Conservation (phyloP, 176 grass and related monocot genomes). For the Hordeum marinum region DNA sequence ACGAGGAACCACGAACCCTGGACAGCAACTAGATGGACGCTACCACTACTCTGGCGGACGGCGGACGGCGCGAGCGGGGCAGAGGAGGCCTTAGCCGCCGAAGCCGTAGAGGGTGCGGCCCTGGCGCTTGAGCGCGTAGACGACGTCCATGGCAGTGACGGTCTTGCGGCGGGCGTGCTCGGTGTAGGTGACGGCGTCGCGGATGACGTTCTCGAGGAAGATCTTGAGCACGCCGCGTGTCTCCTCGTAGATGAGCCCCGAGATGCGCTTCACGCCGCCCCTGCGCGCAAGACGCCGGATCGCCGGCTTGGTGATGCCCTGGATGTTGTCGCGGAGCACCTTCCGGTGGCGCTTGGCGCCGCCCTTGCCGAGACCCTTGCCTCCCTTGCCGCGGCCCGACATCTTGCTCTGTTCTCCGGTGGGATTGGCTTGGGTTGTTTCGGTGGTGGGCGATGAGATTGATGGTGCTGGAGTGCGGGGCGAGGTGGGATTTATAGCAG, state of each 20-base stretch:
- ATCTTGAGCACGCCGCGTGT: conserved; percentile 97
- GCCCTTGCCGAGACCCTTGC: conserved; percentile 84
- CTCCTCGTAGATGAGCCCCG: conserved; percentile 93
- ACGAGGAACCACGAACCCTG: neutral
- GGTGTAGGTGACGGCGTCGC: conserved; percentile 93
- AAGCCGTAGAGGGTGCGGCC: conserved; percentile 89
- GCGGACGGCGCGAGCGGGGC: too few relatives aligned
- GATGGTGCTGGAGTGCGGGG: neutral
- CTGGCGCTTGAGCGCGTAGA: conserved; percentile 94
- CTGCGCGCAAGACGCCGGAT: conserved; percentile 67
- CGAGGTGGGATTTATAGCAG: conserved; percentile 28
- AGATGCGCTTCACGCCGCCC: conserved; percentile 95
- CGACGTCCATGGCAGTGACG: conserved; percentile 93
- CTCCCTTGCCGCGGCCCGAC: conserved; percentile 89
- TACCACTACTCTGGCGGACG: neutral
- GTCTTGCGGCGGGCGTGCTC: conserved; percentile 93
- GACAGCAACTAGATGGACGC: neutral
- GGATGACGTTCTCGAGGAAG: conserved; percentile 97
- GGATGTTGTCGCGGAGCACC: conserved; percentile 93
- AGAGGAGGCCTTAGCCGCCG: conserved; percentile 40
- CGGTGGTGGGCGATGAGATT: neutral
- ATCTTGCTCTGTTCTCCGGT: conserved; percentile 7
- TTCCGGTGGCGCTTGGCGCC: conserved; percentile 85
- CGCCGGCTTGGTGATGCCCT: conserved; percentile 95
- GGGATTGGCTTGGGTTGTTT: neutral